phyloP scores from a whole-genome alignment of 768 basidiomycete species.

The Nidularia sp. region DNA sequence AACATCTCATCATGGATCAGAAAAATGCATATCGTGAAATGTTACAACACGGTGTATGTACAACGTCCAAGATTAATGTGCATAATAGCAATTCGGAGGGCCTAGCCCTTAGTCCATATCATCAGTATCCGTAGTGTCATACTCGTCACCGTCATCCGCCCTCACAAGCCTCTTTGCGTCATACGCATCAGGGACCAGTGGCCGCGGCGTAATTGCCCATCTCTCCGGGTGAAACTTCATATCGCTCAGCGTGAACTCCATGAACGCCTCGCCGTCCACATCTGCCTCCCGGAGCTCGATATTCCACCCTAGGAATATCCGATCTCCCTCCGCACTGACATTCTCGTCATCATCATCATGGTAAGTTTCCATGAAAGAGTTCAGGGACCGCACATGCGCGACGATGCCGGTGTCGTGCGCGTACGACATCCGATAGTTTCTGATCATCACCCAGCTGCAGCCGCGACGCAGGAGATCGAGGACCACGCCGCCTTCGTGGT shows the following conservation, averaged over 20 bases:
- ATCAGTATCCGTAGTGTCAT: constrained; percentile 30
- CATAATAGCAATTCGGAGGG: background rate
- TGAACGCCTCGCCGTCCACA: constrained; percentile 36
- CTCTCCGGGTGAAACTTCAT: constrained; percentile 22
- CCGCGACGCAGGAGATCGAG: constrained; percentile 10
- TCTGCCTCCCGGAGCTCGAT: constrained; percentile 46
- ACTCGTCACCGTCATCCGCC: constrained; percentile 23
- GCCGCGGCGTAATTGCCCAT: constrained; percentile 25
- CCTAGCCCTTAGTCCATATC: background rate
- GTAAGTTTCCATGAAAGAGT: constrained; percentile 12
- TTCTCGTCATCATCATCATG: constrained; percentile 20
- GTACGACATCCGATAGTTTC: constrained; percentile 1
- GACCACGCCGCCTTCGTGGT: constrained; percentile 15
- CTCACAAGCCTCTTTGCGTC: constrained; percentile 29
- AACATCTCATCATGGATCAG: too few relatives aligned
- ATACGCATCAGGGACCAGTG: constrained; percentile 15
- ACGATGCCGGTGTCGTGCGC: constrained; percentile 1
- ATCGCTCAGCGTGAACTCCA: constrained; percentile 34
- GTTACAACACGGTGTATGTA: too few relatives aligned
- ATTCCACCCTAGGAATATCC: constrained; percentile 69
- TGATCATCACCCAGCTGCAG: constrained; percentile 1
- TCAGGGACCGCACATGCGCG: background rate
- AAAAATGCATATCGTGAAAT: too few relatives aligned
- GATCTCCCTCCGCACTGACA: constrained; percentile 21
- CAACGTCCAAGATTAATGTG: background rate